phyloP scores from a whole-genome alignment of 192 early-diverging fungal species.

The Dissophora globulifera region DNA sequence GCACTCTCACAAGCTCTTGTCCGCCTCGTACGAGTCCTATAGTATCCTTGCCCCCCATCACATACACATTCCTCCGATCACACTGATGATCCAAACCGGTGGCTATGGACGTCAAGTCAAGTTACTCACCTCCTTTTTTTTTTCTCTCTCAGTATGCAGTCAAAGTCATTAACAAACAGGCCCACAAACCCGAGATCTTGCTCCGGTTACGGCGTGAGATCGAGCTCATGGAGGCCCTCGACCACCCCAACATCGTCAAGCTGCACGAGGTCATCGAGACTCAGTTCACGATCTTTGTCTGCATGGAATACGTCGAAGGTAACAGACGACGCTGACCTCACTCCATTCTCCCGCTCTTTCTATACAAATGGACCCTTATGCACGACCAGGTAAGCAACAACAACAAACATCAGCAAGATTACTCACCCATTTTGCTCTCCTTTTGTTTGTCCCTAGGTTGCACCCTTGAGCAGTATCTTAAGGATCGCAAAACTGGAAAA shows the following conservation, averaged over 20 bases:
- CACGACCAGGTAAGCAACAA: too few species aligned
- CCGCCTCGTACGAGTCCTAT: too few species aligned
- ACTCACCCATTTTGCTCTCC: neutral
- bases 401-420: too few species aligned
- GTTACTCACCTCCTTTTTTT: neutral
- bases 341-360: too few species aligned
- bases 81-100: neutral
- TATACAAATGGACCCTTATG: too few species aligned
- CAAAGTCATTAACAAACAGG: constrained; percentile 65
- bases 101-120: neutral
- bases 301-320: constrained; percentile 87
- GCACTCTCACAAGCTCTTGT: too few species aligned
- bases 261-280: constrained; percentile 87
- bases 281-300: constrained; percentile 80
- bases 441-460: constrained; percentile 62
- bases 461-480: constrained; percentile 89
- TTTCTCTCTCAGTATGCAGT: constrained; percentile 37
- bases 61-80: neutral
- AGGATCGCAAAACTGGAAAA: constrained; percentile 72
- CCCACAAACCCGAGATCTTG: constrained; percentile 62
- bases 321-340: too few species aligned
- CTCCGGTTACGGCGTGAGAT: constrained; percentile 84
- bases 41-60: too few species aligned
- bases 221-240: constrained; percentile 82
- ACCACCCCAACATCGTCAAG: constrained; percentile 92